A percentile compares a stretch with the other conserved stretches of the same genome.
These are phyloP conservation scores for Rhizophagus prolifer DNA, from an alignment of 192 early-diverging fungal genomes.

Conservation along the genomic window DNA sequence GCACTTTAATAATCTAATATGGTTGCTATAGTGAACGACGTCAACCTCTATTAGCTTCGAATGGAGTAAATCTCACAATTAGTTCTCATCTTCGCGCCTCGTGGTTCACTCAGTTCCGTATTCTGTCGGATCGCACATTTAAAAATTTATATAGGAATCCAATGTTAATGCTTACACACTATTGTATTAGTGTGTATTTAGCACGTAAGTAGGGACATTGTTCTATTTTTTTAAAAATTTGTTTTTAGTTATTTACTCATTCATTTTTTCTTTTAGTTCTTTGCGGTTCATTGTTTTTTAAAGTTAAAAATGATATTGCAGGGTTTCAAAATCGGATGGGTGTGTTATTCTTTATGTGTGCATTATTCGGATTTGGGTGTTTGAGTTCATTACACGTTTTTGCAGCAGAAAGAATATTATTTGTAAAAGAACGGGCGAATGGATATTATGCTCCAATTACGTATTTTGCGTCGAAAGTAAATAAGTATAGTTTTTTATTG, in stretches of 20 bases:
- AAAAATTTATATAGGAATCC: conserved; percentile 84
- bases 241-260: neutral
- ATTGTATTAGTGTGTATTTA: conserved; percentile 63
- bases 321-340: conserved; percentile 79
- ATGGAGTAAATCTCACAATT: conserved; percentile 29
- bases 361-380: conserved; percentile 69
- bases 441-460: conserved; percentile 66
- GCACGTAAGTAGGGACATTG: conserved; percentile 43
- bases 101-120: conserved; percentile 67
- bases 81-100: conserved; percentile 54
- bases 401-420: conserved; percentile 59
- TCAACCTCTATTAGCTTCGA: conserved; percentile 3
- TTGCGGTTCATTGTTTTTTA: conserved; percentile 61
- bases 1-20: neutral
- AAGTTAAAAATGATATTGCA: conserved; percentile 58
- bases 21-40: neutral
- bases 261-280: conserved; percentile 32
- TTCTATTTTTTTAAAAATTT: no score
- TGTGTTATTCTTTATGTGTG: conserved; percentile 70
- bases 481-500: neutral
- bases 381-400: conserved; percentile 65
- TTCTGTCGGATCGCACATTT: conserved; percentile 72
- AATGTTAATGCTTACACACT: conserved; percentile 73
- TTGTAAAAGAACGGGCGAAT: conserved; percentile 70
- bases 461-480: conserved; percentile 59